These are phyloP conservation scores for Amylostereum areolatum DNA, from an alignment of 1,284 basidiomycete genomes.

Conservation along the genomic window DNA sequence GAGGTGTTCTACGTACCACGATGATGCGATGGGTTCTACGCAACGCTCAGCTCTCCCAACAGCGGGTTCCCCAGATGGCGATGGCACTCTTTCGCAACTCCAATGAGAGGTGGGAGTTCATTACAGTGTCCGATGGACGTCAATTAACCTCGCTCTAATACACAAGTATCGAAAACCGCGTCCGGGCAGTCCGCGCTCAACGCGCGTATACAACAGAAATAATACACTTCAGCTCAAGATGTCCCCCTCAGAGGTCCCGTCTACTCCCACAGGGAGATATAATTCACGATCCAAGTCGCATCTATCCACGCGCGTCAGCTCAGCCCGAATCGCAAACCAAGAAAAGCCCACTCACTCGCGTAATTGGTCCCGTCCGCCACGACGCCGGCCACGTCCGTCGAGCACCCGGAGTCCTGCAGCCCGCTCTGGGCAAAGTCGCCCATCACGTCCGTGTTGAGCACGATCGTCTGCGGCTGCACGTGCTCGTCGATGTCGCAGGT, in stretches of 20 bases:
- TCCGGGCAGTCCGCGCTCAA: no score
- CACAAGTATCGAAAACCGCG: no score
- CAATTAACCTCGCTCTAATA: no score
- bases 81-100: no score
- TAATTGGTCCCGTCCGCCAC: slow-evolving; percentile 65
- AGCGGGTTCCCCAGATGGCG: no score
- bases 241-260: background rate
- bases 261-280: slow-evolving; percentile 26
- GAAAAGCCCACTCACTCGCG: slow-evolving; percentile 32
- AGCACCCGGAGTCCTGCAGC: slow-evolving; percentile 56
- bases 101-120: no score
- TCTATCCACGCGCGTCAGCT: slow-evolving; percentile 14
- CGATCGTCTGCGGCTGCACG: slow-evolving; percentile 56
- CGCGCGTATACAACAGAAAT: no score
- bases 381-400: slow-evolving; percentile 54
- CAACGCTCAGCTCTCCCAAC: no score
- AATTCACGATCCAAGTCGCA: slow-evolving; percentile 55
- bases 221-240: no score
- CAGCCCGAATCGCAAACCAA: background rate
- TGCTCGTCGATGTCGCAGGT: slow-evolving; percentile 61
- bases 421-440: slow-evolving; percentile 63
- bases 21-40: no score
- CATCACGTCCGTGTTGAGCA: slow-evolving; percentile 65
- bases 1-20: no score
- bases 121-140: no score